Evolutionary conservation across 345 rosid species (phyloP), one percentile per base, ranked within the genome.

Genomic region (Bruguiera gymnorhiza): DNA sequence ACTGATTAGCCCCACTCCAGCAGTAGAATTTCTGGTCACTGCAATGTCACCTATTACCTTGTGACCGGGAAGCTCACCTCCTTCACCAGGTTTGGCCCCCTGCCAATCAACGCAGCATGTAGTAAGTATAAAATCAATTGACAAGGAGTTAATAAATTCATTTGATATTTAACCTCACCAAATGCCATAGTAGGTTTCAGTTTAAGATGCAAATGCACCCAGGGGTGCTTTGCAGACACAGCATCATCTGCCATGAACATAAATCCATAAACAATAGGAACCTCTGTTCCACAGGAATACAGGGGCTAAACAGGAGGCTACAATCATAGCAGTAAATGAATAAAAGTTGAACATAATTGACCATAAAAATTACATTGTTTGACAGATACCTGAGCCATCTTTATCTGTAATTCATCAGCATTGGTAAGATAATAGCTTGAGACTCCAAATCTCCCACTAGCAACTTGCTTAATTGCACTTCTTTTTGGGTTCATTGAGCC

Each of bases 11-110:
- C 99, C 99, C 69, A 96, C 99, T 52, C 99, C 99, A 29, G 98
- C 98, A 5, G 98, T 96, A 62, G 99, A 96, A 58, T 96, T 87
- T 77, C 99, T 83, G 39, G 99, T 96, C 56, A 90, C 84, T 67
- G 99, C 99, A 68, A 96, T 96, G 78, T 96, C 99, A 68, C 98
- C 99, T 46, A 92, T 89, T 60, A 96, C 99, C 83, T 96, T 96
- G 83, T 96, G 97, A 67, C 99, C 99, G 36, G 99, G 99, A 77
- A 96, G 98, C 76, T 96, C 99, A 61, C 99, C 99, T 68, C 99
- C 99, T 89, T 96, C 99, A 70, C 99, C 99, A 59, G 99, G 99
- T 82, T 96, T 96, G 60, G 99, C 99, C 56, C 99, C 99, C 99
- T 96, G 81, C 46, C 59, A 73, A 70, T 58, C 66, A 73, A 70